phyloP scores from a whole-genome alignment of 768 basidiomycete genomes.

The Russula lepida region DNA sequence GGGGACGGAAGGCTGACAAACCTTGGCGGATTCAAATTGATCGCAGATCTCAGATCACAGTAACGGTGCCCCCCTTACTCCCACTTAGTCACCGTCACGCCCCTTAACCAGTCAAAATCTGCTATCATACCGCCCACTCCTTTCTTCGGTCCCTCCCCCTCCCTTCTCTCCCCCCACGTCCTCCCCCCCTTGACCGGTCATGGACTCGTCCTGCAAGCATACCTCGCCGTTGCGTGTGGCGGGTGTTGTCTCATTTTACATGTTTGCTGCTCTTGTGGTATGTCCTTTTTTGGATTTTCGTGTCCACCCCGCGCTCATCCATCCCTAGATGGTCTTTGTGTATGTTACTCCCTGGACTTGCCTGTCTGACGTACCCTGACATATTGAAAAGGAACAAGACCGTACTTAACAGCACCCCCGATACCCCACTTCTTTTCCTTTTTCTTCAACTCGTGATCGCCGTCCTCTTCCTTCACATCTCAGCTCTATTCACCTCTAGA shows the following conservation, averaged over 20 bases:
- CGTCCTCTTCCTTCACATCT: constrained; percentile 51
- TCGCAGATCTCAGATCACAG: not conserved
- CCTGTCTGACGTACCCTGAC: constrained; percentile 1
- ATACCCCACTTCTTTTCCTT: constrained; percentile 60
- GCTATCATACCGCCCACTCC: not conserved
- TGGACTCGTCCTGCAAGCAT: constrained; percentile 28
- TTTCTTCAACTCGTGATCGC: constrained; percentile 61
- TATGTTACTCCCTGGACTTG: constrained; percentile 23
- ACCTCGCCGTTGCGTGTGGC: constrained; percentile 45
- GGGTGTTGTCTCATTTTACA: constrained; percentile 71
- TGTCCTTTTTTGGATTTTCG: constrained; percentile 27
- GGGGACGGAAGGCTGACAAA: too few relatives aligned
- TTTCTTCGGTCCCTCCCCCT: not conserved
- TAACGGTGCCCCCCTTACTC: not conserved
- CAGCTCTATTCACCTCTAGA: constrained; percentile 39
- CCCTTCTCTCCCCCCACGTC: not conserved
- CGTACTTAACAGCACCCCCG: constrained; percentile 56
- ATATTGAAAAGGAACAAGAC: constrained; percentile 56
- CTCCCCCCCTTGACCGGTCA: constrained; percentile 13
- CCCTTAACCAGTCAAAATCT: not conserved
- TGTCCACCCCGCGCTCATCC: not conserved
- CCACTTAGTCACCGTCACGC: not conserved
- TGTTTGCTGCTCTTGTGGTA: constrained; percentile 66
- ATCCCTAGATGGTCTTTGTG: constrained; percentile 45
- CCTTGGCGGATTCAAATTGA: not conserved